Base-by-base conservation (phyloP, 108 stramenopile species). In the Fragilariopsis cylindrus region DNA sequence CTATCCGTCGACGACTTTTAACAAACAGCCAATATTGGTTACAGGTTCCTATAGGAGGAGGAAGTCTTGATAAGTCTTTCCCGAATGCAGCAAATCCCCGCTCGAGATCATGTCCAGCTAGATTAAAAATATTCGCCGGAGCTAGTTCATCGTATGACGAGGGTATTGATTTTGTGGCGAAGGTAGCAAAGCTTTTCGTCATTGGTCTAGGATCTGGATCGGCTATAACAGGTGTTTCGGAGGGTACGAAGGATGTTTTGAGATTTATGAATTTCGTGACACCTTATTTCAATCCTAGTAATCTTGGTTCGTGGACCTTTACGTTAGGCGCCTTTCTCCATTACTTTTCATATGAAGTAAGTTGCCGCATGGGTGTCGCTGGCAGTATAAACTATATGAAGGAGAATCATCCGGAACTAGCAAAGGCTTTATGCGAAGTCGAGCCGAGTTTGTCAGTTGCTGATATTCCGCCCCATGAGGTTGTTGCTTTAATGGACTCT, bases 221-320 rank as follows among this genome's bases (percentile, higher is more conserved):
- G 30, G 16, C 3, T 7, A 55, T 48, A 13, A 74, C 63, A 15
- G 67, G 72, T 48, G 50, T 76, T n/a, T 93, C 95, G 13, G 84
- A 90, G 48, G 93, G 96, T 4, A 90, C 93, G 4, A 52, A 56
- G 18, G 93, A 93, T 70, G 81, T 96, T 4, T 70, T 96, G 53
- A 77, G 87, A 60, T 92, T 96, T 70, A 66, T 93, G 58, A 77
- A 77, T 13, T 94, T 85, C 73, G 88, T 92, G 41, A 84, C 90
- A 18, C 96, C 96, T 9, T 96, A 96, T 70, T 96, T 90, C 82
- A 88, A 96, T 76, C 96, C 96, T 8, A 93, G 92, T 42, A 96
- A 96, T 81, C 60, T 88, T 65, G 96, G 96, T 54, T 56, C 83
- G 8, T 96, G 96, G 96, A 94, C 96, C 1, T 92, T 94, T 72